These are phyloP conservation scores for Corrigiola litoralis DNA, from an alignment of 179 eudicot genomes.

Conservation along the genomic window DNA sequence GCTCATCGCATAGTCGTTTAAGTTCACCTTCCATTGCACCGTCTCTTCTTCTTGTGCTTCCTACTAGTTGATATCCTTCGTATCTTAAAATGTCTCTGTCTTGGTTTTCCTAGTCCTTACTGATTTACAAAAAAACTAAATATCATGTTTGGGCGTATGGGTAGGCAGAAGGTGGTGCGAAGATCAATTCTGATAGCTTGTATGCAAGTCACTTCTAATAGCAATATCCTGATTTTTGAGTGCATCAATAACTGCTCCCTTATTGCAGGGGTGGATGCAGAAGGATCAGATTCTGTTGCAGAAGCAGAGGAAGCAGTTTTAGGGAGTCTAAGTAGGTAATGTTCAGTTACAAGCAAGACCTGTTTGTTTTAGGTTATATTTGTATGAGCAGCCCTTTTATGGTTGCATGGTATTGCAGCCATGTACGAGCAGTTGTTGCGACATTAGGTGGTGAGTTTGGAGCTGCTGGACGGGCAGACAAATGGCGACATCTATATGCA, in stretches of 20 bases:
- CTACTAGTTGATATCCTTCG: too few species aligned
- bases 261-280: constrained; percentile 51
- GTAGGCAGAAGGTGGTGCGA: background rate
- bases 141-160: background rate
- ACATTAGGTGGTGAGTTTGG: constrained; percentile 86
- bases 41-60: too few species aligned
- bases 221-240: background rate
- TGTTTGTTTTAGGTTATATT: constrained; percentile 4
- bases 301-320: constrained; percentile 69
- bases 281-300: constrained; percentile 72
- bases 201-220: background rate
- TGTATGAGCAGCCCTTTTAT: constrained; percentile 3
- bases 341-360: background rate
- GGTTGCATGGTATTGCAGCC: constrained; percentile 39
- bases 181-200: background rate
- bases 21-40: too few species aligned
- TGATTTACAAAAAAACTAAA: too few species aligned
- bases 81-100: too few species aligned
- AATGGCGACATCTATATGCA: constrained; percentile 82
- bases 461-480: constrained; percentile 57
- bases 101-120: too few species aligned
- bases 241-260: constrained; percentile 27
- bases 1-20: too few species aligned
- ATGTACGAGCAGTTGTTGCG: constrained; percentile 75
- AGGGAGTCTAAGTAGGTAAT: constrained; percentile 87